These are phyloP conservation scores for Aspergillus nomiae DNA, from an alignment of 2,329 filamentous ascomycete species.

Conservation along the genomic window DNA sequence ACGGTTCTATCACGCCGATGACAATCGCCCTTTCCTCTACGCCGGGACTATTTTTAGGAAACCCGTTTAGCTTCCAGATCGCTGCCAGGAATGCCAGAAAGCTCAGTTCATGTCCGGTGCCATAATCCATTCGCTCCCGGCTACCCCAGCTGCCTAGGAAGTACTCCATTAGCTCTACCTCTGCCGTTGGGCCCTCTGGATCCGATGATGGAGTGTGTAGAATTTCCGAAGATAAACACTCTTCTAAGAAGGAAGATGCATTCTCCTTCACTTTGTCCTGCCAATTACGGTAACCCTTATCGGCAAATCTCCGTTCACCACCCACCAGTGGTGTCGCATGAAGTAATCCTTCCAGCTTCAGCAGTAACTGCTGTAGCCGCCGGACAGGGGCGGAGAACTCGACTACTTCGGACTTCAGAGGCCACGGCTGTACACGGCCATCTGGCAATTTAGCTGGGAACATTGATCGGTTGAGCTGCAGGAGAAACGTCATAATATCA, in stretches of 20 bases:
- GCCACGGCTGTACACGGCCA: constrained; percentile 53
- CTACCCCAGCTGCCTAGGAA: constrained; percentile 87
- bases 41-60: constrained; percentile 58
- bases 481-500: constrained; percentile 82
- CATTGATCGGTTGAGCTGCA: constrained; percentile 87
- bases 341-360: constrained; percentile 66
- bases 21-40: constrained; percentile 77
- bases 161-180: constrained; percentile 74
- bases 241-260: no score
- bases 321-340: constrained; percentile 79
- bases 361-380: constrained; percentile 67
- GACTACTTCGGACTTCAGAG: constrained; percentile 41
- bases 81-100: constrained; percentile 89
- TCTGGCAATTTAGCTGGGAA: constrained; percentile 64
- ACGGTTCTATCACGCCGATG: constrained; percentile 79
- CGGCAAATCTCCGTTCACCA: constrained; percentile 56
- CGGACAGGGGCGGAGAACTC: constrained; percentile 61
- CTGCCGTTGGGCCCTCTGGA: constrained; percentile 48
- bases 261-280: constrained; percentile 58
- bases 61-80: constrained; percentile 87
- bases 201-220: constrained; percentile 35
- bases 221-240: constrained; percentile 56
- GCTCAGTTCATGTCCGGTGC: constrained; percentile 92
- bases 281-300: constrained; percentile 54
- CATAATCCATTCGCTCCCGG: constrained; percentile 86